A percentile compares a stretch with the other conserved stretches of the same genome.
Conservation (phyloP, 2,329 filamentous ascomycete species). For the Penicillium sp. region DNA sequence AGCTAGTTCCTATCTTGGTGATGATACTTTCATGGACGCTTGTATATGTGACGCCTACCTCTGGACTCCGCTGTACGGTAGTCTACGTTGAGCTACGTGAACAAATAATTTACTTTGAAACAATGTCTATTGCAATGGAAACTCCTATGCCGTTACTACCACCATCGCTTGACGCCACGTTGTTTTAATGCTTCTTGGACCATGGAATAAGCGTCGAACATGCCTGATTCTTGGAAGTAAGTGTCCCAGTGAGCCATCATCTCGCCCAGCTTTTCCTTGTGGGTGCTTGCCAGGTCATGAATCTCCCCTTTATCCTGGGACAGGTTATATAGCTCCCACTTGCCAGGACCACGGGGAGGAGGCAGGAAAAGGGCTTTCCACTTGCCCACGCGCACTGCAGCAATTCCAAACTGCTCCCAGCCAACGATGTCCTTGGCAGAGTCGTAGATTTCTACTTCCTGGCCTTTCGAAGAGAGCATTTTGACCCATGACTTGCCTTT, state of each 20-base stretch:
- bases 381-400: conserved; percentile 32
- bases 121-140: too few species aligned
- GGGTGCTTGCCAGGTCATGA: conserved; percentile 40
- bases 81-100: too few species aligned
- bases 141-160: too few species aligned
- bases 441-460: conserved; percentile 27
- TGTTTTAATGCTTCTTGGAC: not conserved
- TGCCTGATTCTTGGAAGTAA: not conserved
- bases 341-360: conserved; percentile 52
- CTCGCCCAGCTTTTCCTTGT: conserved; percentile 43
- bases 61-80: too few species aligned
- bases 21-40: too few species aligned
- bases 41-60: too few species aligned
- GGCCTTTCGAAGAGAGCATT: not conserved
- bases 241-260: conserved; percentile 36
- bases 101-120: too few species aligned
- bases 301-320: conserved; percentile 51
- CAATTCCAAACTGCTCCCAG: conserved; percentile 33
- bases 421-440: conserved; percentile 26
- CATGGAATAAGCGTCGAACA: not conserved
- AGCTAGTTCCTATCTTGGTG: too few species aligned
- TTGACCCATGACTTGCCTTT: conserved; percentile 26
- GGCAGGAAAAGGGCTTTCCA: conserved; percentile 59
- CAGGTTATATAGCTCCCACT: conserved; percentile 57
- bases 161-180: not conserved